Base-by-base conservation (phyloP, 768 basidiomycete species). In the Neoboletus subvelutipes region DNA sequence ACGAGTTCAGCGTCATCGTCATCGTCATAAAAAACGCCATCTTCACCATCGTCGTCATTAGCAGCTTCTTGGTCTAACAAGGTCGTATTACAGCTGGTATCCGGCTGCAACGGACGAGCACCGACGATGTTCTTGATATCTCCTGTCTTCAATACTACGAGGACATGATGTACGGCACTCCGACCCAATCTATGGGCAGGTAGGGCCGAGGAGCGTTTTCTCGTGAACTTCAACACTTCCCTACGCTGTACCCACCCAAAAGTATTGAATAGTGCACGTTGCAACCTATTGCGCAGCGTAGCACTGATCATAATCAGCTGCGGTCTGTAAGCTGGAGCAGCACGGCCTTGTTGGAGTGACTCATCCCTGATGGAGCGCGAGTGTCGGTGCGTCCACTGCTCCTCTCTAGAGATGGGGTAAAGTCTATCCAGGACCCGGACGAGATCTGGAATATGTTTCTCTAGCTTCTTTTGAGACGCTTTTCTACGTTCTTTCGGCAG, bases 301-400 rank as follows among this genome's bases (percentile, higher is more conserved):
- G 90, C 90, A 65, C 87, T 90, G 48, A 84, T 80, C 65, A 89
- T 70, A 42, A 91, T 74, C 52, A 89, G 69, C 67, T 90, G 90
- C 24, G 87, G 82, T 28, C 58, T 73, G 70, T 47, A 22, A 22
- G 42, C 40, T n/a, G 52, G 53, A 39, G 52, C 12, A 43, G 50
- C 48, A 36, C 56, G 40, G 17, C 10, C 45, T 45, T 52, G 59
- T 59, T 47, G 53, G 36, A 50, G 31, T 41, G 63, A 49, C 46
- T 36, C 52, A 45, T 60, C 64, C 40, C 51, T 24, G 10, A 48
- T 29, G 13, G 20, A 24, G 24, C 29, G 34, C 15, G 56, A 39
- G 18, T 29, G 34, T 6, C 9, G 31, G 29, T 40, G n/a, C 49
- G 24, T 52, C 22, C 15, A 10, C 1, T 22, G 12, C 12, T 40